Evolutionary conservation across 75 land plant genomes (phyloP).

Genomic region (Selaginella moellendorffii): DNA sequence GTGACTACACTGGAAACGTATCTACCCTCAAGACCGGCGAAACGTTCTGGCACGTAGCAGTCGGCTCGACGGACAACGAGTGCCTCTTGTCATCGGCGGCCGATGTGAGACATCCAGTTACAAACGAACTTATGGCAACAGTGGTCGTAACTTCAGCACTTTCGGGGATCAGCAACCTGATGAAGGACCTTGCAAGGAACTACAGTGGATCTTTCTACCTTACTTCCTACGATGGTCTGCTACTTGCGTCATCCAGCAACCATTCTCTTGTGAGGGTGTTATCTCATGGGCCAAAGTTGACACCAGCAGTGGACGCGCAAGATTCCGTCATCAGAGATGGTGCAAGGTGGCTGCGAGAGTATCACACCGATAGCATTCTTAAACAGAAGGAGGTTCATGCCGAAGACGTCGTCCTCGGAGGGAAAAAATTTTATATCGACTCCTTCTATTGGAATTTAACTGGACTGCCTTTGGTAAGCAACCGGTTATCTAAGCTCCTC

Average conservation of each 20-base stretch:
- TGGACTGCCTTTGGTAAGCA: constrained; percentile 54
- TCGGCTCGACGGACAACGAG: constrained; percentile 42
- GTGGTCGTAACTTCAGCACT: constrained; percentile 60
- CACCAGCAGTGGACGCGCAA: constrained; percentile 40
- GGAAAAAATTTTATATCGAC: constrained; percentile 44
- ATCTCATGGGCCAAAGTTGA: constrained; percentile 28
- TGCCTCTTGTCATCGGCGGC: constrained; percentile 65
- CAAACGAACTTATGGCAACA: constrained; percentile 40
- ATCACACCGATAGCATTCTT: constrained; percentile 27
- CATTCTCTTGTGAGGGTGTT: constrained; percentile 35
- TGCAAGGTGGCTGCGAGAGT: constrained; percentile 43
- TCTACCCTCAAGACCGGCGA: constrained; percentile 42
- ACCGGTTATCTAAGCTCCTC: neutral
- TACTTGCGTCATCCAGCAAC: constrained; percentile 61
- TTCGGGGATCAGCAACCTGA: constrained; percentile 51
- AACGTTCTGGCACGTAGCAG: constrained; percentile 64
- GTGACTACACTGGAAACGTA: constrained; percentile 36
- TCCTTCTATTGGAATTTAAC: constrained; percentile 49
- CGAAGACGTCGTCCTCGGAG: constrained; percentile 41
- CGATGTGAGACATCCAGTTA: constrained; percentile 36
- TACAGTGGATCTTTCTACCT: constrained; percentile 58
- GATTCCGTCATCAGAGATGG: constrained; percentile 46
- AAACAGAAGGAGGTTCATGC: constrained; percentile 34
- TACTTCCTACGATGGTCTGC: constrained; percentile 54
- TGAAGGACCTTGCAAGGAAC: constrained; percentile 47